phyloP scores from a whole-genome alignment of 768 basidiomycete species.

The Lactarius deliciosus region DNA sequence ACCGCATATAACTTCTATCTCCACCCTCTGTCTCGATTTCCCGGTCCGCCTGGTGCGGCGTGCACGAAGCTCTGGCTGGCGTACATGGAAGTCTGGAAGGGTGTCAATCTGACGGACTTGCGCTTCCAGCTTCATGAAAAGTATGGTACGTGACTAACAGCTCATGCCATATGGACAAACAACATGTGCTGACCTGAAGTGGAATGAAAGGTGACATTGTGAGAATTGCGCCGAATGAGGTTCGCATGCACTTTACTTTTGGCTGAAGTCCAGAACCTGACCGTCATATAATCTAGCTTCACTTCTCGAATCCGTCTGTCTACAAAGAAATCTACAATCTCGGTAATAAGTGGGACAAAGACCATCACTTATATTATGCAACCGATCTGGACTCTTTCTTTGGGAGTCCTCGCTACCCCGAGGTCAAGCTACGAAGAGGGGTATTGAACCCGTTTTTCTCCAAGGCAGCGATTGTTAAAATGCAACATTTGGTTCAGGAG shows the following conservation, averaged over 20 bases:
- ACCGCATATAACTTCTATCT: conserved; percentile 9
- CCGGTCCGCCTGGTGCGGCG: conserved; percentile 8
- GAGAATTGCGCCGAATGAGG: conserved; percentile 10
- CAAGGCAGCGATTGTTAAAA: conserved; percentile 2
- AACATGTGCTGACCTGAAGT: not conserved
- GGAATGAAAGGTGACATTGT: conserved; percentile 3
- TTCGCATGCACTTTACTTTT: not conserved
- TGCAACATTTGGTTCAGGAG: conserved; percentile 1
- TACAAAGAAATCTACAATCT: conserved; percentile 4
- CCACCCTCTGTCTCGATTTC: conserved; percentile 15
- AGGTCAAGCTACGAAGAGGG: conserved; percentile 2
- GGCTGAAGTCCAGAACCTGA: not conserved
- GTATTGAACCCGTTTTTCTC: conserved; percentile 6
- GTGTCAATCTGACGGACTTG: conserved; percentile 2
- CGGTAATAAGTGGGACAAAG: conserved; percentile 11
- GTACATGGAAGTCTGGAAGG: conserved; percentile 15
- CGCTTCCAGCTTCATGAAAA: conserved; percentile 14
- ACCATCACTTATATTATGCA: not conserved
- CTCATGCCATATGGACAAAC: not conserved
- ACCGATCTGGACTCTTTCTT: conserved; percentile 6
- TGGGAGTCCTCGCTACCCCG: conserved; percentile 7
- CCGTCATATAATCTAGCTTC: not conserved
- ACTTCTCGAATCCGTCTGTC: conserved; percentile 8
- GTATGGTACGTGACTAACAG: conserved; percentile 9
- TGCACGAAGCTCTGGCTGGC: conserved; percentile 10